Percentiles rank a stretch among this genome's conserved stretches.
phyloP scores from a whole-genome alignment of 23 red algal species.

The Gracilaria caudata region DNA sequence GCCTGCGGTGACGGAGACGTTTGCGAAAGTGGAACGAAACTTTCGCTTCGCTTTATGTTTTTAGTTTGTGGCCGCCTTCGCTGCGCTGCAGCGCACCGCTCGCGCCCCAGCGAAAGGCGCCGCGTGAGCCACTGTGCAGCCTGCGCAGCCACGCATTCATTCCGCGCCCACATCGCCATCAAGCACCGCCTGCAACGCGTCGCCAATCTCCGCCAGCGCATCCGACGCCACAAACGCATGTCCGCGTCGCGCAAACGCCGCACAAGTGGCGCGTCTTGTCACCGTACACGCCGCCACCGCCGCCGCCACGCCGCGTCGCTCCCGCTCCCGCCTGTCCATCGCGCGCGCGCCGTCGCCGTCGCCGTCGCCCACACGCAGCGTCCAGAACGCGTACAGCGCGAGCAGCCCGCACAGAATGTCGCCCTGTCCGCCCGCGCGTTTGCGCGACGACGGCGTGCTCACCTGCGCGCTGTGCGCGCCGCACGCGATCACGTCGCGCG shows the following conservation, averaged over 20 bases:
- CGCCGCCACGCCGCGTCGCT: background rate
- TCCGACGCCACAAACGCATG: constrained; percentile 1
- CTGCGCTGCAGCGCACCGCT: no score
- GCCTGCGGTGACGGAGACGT: no score
- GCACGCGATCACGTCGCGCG: constrained; percentile 22
- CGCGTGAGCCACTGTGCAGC: no score
- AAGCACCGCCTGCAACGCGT: background rate
- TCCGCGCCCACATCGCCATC: no score
- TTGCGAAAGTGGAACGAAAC: no score
- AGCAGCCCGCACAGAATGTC: constrained; percentile 84
- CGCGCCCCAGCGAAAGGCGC: no score
- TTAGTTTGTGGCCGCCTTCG: no score
- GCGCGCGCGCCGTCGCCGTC: background rate
- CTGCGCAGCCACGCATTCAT: no score
- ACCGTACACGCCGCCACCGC: constrained; percentile 7
- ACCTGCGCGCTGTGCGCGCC: background rate
- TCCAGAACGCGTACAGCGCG: constrained; percentile 21
- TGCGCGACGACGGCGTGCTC: constrained; percentile 14
- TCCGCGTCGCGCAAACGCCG: background rate
- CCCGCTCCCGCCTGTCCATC: no score
- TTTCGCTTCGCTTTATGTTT: no score
- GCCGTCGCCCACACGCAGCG: background rate
- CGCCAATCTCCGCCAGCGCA: background rate
- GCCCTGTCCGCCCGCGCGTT: constrained; percentile 87
- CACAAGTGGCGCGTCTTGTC: background rate